Evolutionary conservation across 2,329 filamentous ascomycete species (phyloP).

Genomic region (Neopestalotiopsis clavispora): DNA sequence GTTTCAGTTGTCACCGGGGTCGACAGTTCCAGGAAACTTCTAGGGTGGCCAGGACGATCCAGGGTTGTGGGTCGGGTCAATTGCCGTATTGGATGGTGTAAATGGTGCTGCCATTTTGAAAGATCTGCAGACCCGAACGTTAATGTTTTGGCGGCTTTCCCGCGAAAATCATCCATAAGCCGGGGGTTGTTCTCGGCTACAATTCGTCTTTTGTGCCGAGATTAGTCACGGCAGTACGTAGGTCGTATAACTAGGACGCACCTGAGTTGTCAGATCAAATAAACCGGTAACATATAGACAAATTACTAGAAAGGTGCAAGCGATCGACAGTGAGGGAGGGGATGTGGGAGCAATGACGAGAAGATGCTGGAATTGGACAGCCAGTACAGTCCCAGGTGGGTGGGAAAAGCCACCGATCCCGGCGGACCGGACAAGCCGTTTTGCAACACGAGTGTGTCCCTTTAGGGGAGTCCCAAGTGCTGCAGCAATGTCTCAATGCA

Average conservation of each 20-base stretch:
- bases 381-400: background rate
- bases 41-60: background rate
- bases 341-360: no score
- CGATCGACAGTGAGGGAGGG: no score
- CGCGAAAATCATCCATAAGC: background rate
- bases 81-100: background rate
- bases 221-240: background rate
- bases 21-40: background rate
- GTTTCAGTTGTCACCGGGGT: background rate
- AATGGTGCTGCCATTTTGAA: background rate
- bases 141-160: background rate
- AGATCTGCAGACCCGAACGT: background rate
- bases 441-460: background rate
- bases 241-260: no score
- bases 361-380: no score
- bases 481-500: conserved; percentile 2
- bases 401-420: background rate
- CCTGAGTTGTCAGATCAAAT: no score
- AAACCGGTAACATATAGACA: no score
- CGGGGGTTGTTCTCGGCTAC: background rate
- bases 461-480: background rate
- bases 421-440: background rate
- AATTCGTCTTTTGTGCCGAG: background rate
- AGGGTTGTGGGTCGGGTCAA: conserved; percentile 1
- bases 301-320: no score